Evolutionary conservation across 768 basidiomycete species (phyloP).

Genomic region (Rhizopogon salebrosus): DNA sequence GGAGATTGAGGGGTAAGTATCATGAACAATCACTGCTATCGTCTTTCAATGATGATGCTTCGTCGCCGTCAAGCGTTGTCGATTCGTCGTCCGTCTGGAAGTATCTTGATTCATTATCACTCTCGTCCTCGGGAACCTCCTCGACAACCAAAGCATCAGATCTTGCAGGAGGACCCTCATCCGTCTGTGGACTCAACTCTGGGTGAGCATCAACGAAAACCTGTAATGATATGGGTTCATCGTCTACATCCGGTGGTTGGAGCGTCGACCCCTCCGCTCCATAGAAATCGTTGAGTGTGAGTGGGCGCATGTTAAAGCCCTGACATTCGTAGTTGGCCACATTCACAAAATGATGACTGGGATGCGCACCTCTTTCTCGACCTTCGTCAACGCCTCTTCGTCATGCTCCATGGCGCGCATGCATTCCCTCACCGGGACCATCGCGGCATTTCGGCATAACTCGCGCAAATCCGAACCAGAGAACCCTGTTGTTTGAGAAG

Average conservation of each 20-base stretch:
- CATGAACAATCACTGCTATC: background rate
- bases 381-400: slow-evolving; percentile 42
- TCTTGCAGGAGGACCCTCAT: background rate
- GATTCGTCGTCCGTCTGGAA: background rate
- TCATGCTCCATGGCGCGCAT: slow-evolving; percentile 50
- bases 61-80: slow-evolving; percentile 3
- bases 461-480: slow-evolving; percentile 93
- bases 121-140: background rate
- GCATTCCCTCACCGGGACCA: slow-evolving; percentile 86
- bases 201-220: background rate
- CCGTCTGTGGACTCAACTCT: background rate
- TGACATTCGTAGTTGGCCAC: slow-evolving; percentile 19
- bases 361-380: slow-evolving; percentile 39
- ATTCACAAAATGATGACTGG: background rate
- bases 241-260: background rate
- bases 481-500: slow-evolving; percentile 61
- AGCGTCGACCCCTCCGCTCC: slow-evolving; percentile 29
- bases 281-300: slow-evolving; percentile 68
- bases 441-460: slow-evolving; percentile 88
- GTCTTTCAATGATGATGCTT: background rate
- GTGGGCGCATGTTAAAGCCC: slow-evolving; percentile 76
- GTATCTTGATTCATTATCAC: background rate
- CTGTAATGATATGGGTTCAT: background rate
- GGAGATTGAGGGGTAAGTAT: background rate
- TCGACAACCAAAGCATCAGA: background rate